A percentile compares a stretch with the other conserved stretches of the same genome.
Evolutionary conservation across 306 rosid genomes (phyloP).

Genomic region (Begonia fuchsioides): DNA sequence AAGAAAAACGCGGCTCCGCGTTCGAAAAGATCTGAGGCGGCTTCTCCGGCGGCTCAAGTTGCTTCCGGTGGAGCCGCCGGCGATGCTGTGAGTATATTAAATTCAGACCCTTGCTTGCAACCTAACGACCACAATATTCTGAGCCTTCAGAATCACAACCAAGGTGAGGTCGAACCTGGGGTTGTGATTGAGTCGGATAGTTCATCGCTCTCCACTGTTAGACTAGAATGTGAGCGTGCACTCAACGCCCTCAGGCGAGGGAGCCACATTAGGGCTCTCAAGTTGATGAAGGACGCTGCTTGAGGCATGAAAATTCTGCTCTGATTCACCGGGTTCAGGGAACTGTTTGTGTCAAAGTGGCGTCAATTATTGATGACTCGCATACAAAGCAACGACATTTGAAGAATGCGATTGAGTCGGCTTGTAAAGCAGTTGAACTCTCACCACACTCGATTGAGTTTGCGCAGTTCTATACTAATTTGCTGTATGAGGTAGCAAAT

Average conservation of each 20-base stretch:
- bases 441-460: conserved; percentile 79
- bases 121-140: conserved; percentile 10
- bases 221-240: conserved; percentile 76
- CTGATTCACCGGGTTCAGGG: conserved; percentile 72
- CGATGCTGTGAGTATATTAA: conserved; percentile 15
- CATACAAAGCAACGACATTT: conserved; percentile 53
- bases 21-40: conserved; percentile 42
- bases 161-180: conserved; percentile 31
- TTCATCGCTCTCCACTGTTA: conserved; percentile 33
- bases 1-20: conserved; percentile 63
- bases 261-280: conserved; percentile 70
- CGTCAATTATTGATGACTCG: conserved; percentile 50
- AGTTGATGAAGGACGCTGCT: conserved; percentile 69
- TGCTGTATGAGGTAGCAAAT: conserved; percentile 66
- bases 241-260: conserved; percentile 79
- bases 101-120: conserved; percentile 12
- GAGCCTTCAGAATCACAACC: conserved; percentile 6
- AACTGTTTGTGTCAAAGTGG: conserved; percentile 58
- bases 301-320: conserved; percentile 46
- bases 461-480: conserved; percentile 55
- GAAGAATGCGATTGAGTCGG: conserved; percentile 68
- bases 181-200: conserved; percentile 29
- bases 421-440: conserved; percentile 55
- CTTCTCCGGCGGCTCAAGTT: conserved; percentile 30
- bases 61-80: conserved; percentile 37